Evolutionary conservation across 2,329 filamentous ascomycete genomes (phyloP).

Genomic region (Calycina marina): DNA sequence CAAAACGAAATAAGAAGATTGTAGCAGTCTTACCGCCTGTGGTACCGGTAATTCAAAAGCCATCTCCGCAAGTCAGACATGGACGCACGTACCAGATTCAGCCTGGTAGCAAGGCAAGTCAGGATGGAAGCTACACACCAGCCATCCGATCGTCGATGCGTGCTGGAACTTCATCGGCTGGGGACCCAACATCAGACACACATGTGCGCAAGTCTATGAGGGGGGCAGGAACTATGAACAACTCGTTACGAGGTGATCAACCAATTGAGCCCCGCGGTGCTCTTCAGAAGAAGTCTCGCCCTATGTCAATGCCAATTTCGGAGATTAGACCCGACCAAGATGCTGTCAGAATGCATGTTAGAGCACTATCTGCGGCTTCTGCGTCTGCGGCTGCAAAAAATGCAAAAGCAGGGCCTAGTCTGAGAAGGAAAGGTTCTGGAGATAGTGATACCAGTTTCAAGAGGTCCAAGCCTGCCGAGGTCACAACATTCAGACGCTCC

Average conservation of each 20-base stretch:
- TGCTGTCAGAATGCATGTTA: slow-evolving; percentile 12
- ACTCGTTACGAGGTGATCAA: slow-evolving; percentile 12
- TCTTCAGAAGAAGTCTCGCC: slow-evolving; percentile 24
- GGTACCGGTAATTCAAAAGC: slow-evolving; percentile 9
- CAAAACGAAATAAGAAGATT: slow-evolving; percentile 18
- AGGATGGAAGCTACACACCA: slow-evolving; percentile 15
- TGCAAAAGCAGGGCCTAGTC: slow-evolving; percentile 16
- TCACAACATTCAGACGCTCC: slow-evolving; percentile 53
- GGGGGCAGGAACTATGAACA: slow-evolving; percentile 11
- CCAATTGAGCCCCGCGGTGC: slow-evolving; percentile 14
- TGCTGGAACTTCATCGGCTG: slow-evolving; percentile 15
- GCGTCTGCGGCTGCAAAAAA: slow-evolving; percentile 10
- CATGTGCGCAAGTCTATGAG: slow-evolving; percentile 22
- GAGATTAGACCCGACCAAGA: slow-evolving; percentile 9
- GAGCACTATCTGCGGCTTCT: slow-evolving; percentile 11
- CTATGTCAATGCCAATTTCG: slow-evolving; percentile 13
- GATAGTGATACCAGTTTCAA: slow-evolving; percentile 75
- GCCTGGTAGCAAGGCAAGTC: slow-evolving; percentile 18
- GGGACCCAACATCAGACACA: slow-evolving; percentile 10
- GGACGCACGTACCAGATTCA: slow-evolving; percentile 28
- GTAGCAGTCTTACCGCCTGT: slow-evolving; percentile 5
- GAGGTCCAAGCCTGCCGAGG: slow-evolving; percentile 35
- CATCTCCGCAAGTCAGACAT: slow-evolving; percentile 14
- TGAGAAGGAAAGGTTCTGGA: slow-evolving; percentile 43
- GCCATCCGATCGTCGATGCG: slow-evolving; percentile 34